These are phyloP conservation scores for Arabidopsis thaliana DNA, from an alignment of 345 rosid species.

Conservation along the genomic window DNA sequence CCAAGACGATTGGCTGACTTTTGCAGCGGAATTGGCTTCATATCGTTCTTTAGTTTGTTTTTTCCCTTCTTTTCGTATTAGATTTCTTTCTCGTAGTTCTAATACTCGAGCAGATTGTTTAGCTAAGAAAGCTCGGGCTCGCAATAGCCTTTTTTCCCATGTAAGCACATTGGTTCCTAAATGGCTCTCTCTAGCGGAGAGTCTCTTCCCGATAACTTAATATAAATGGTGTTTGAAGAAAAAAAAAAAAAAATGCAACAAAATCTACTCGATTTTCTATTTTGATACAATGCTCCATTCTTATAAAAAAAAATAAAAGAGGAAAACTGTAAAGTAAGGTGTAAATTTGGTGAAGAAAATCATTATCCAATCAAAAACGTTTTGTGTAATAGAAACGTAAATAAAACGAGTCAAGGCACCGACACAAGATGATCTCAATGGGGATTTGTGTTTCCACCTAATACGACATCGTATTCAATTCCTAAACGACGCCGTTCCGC, in stretches of 20 bases:
- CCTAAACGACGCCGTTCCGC: slow-evolving; percentile 1
- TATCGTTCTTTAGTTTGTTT: too few relatives aligned
- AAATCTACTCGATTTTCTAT: background rate
- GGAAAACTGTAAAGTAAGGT: background rate
- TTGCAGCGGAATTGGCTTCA: too few relatives aligned
- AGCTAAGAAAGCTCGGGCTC: too few relatives aligned
- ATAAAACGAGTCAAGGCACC: slow-evolving; percentile 6
- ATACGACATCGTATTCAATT: slow-evolving; percentile 38
- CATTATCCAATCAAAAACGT: background rate
- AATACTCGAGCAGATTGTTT: too few relatives aligned
- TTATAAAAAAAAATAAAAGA: background rate
- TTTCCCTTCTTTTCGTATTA: too few relatives aligned
- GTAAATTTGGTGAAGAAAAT: background rate
- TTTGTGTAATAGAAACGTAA: background rate
- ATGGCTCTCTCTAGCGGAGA: too few relatives aligned
- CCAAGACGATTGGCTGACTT: too few relatives aligned
- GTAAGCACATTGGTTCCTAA: too few relatives aligned
- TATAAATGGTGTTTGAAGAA: too few relatives aligned
- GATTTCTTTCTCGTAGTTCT: too few relatives aligned
- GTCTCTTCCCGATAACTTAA: too few relatives aligned
- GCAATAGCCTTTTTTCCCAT: too few relatives aligned
- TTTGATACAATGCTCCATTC: background rate
- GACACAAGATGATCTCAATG: slow-evolving; percentile 21
- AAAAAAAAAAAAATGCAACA: background rate
- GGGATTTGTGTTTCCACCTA: slow-evolving; percentile 25